A percentile compares a stretch with the other conserved stretches of the same genome.
Conservation (phyloP, 345 rosid genomes). For the Microcos paniculata region DNA sequence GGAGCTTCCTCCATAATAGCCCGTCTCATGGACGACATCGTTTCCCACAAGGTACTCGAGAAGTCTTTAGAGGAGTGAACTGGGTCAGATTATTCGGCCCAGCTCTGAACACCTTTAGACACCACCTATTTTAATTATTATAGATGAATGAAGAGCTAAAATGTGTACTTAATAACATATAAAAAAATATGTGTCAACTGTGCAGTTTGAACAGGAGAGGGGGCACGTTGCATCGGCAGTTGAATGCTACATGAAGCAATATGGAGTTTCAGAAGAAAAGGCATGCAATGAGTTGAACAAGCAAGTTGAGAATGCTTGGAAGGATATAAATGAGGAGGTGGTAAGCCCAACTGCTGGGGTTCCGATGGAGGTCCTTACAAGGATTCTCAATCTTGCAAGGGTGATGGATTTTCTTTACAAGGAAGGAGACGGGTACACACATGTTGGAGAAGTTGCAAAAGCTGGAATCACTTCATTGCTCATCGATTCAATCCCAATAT, state of each 20-base stretch:
- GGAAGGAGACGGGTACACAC: slow-evolving; percentile 20
- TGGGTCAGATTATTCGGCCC: too few relatives aligned
- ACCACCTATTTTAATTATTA: too few relatives aligned
- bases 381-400: slow-evolving; percentile 21
- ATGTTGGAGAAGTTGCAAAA: not conserved
- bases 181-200: too few relatives aligned
- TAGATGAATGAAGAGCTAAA: too few relatives aligned
- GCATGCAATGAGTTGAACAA: slow-evolving; percentile 4
- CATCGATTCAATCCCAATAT: not conserved
- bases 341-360: not conserved
- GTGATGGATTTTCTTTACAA: slow-evolving; percentile 25
- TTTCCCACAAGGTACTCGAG: slow-evolving; percentile 21
- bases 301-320: slow-evolving; percentile 21
- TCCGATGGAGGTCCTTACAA: slow-evolving; percentile 11
- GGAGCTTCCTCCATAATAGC: slow-evolving; percentile 2
- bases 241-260: slow-evolving; percentile 4
- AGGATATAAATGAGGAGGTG: slow-evolving; percentile 23
- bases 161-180: too few relatives aligned
- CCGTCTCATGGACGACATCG: slow-evolving; percentile 32
- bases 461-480: not conserved
- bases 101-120: too few relatives aligned
- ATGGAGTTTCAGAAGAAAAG: not conserved
- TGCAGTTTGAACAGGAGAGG: slow-evolving; percentile 13
- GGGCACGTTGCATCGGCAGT: not conserved
- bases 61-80: too few relatives aligned